phyloP scores from a whole-genome alignment of 176 grass and related monocot genomes.

The Carex littledalei region DNA sequence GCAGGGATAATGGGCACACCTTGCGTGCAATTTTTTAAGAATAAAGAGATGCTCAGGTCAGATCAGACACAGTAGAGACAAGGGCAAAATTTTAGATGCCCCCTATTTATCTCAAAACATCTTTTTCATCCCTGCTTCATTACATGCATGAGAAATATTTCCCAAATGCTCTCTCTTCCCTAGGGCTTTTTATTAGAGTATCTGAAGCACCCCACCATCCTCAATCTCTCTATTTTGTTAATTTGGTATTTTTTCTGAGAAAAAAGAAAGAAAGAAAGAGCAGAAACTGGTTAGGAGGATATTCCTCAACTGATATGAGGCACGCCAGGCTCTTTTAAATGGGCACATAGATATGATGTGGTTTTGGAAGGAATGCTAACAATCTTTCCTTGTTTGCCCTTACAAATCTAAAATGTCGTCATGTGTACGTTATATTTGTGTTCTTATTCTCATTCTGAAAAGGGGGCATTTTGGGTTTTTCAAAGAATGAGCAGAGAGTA shows the following conservation, averaged over 20 bases:
- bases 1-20: conserved; percentile 99
- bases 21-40: conserved; percentile 97
- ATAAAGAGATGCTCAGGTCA: conserved; percentile 99
- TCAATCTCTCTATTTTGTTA: conserved; percentile 23
- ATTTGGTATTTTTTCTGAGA: conserved; percentile 9
- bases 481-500: background rate
- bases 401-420: background rate
- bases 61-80: conserved; percentile 12
- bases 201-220: background rate
- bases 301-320: background rate
- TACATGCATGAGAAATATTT: conserved; percentile 15
- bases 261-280: background rate
- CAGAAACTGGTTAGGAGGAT: background rate
- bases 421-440: background rate
- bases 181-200: background rate
- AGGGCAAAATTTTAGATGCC: background rate
- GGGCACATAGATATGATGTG: background rate
- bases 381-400: background rate
- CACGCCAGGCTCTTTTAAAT: background rate
- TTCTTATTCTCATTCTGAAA: background rate
- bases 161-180: background rate
- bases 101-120: background rate
- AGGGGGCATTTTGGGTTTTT: background rate
- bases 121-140: conserved; percentile 8
- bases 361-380: background rate